Percentiles rank a stretch among this genome's conserved stretches.
phyloP scores from a whole-genome alignment of 345 rosid species.

The Melaleuca alternifolia region DNA sequence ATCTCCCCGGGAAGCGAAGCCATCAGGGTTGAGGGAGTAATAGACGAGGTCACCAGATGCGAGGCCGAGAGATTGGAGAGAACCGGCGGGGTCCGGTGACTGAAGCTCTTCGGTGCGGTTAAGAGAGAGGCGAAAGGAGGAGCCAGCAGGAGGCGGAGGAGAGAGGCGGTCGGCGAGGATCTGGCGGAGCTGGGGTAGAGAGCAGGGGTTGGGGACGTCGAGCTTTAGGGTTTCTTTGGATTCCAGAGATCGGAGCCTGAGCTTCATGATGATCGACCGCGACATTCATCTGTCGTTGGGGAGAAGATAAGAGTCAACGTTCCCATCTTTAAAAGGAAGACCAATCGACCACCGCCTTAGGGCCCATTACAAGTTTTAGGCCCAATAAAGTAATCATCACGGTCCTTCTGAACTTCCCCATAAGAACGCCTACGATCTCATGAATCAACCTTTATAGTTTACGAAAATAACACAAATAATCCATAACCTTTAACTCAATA shows the following conservation, averaged over 20 bases:
- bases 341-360: neutral
- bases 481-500: too few relatives aligned
- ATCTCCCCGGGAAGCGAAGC: neutral
- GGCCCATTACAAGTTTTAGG: neutral
- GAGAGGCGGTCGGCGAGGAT: conserved; percentile 3
- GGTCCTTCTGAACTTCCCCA: too few relatives aligned
- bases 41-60: conserved; percentile 62
- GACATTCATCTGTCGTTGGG: neutral
- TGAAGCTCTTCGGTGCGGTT: conserved; percentile 55
- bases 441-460: too few relatives aligned
- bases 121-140: conserved; percentile 45
- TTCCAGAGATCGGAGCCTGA: conserved; percentile 47
- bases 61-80: conserved; percentile 52
- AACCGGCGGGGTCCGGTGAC: conserved; percentile 25
- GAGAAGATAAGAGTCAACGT: too few relatives aligned
- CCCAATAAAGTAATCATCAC: neutral
- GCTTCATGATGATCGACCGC: conserved; percentile 29
- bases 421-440: too few relatives aligned
- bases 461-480: too few relatives aligned
- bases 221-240: conserved; percentile 39
- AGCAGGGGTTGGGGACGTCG: conserved; percentile 24
- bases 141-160: neutral
- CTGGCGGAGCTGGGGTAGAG: conserved; percentile 30
- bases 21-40: conserved; percentile 27
- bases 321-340: neutral